These are phyloP conservation scores for Vicia faba DNA, from an alignment of 306 rosid species.

Conservation along the genomic window DNA sequence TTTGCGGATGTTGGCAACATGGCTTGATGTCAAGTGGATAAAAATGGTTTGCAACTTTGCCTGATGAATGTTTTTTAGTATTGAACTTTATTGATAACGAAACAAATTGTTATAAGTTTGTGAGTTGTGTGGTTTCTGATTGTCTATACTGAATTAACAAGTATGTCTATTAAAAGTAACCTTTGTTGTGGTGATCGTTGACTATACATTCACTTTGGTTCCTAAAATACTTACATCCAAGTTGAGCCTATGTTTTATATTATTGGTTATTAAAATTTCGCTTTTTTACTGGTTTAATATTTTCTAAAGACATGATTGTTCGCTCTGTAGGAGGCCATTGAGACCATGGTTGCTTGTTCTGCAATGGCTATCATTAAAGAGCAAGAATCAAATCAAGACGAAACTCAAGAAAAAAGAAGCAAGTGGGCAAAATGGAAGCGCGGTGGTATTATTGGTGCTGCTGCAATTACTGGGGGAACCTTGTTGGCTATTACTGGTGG, in stretches of 20 bases:
- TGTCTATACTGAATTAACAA: conserved; percentile 21
- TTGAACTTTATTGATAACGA: conserved; percentile 23
- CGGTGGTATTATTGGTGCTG: conserved; percentile 95
- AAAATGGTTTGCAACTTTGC: conserved; percentile 82
- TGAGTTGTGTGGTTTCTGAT: not conserved
- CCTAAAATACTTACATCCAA: conserved; percentile 17
- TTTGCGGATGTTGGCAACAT: conserved; percentile 70
- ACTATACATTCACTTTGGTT: conserved; percentile 18
- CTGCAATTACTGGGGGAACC: conserved; percentile 91
- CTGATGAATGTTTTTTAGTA: conserved; percentile 27
- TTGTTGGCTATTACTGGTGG: conserved; percentile 96
- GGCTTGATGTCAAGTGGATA: conserved; percentile 87
- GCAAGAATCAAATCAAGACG: conserved; percentile 59
- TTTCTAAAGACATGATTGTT: conserved; percentile 34
- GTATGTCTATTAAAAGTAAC: conserved; percentile 25
- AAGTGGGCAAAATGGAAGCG: conserved; percentile 91
- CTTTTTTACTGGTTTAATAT: conserved; percentile 17
- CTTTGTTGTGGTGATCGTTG: conserved; percentile 23
- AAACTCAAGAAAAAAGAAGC: conserved; percentile 48
- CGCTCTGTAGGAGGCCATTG: conserved; percentile 80
- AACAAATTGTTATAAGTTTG: conserved; percentile 24
- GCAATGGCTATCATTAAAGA: conserved; percentile 79
- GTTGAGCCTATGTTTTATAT: conserved; percentile 14
- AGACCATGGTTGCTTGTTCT: conserved; percentile 86
- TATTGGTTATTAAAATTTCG: conserved; percentile 10